Evolutionary conservation across 2,329 filamentous ascomycete genomes (phyloP).

Genomic region (Falciphora oryzae): DNA sequence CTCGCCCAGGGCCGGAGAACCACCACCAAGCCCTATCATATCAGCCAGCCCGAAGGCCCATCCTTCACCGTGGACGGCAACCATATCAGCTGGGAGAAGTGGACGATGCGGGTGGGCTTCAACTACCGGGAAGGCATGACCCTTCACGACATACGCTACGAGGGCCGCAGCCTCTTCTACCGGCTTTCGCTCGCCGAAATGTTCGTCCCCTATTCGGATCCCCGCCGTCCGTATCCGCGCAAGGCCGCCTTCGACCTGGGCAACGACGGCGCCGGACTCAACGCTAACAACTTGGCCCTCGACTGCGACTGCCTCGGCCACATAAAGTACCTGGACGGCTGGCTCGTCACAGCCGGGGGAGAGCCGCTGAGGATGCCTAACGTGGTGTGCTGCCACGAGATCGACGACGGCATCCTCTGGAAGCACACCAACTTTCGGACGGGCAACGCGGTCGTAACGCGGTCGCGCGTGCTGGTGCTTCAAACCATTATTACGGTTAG

Average conservation of each 20-base stretch:
- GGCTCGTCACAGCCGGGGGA: constrained; percentile 48
- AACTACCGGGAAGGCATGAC: constrained; percentile 66
- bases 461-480: constrained; percentile 57
- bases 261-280: constrained; percentile 60
- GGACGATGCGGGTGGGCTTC: constrained; percentile 64
- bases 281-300: constrained; percentile 61
- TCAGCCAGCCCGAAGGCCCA: constrained; percentile 15
- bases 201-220: constrained; percentile 63
- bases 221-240: constrained; percentile 57
- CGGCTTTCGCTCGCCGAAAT: constrained; percentile 64
- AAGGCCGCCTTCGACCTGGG: constrained; percentile 71
- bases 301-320: constrained; percentile 67
- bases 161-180: constrained; percentile 59
- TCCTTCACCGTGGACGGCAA: constrained; percentile 45
- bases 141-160: constrained; percentile 64
- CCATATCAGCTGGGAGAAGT: constrained; percentile 58
- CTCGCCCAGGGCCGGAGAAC: constrained; percentile 31
- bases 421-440: constrained; percentile 69
- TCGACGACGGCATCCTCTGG: constrained; percentile 65
- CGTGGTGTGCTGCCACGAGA: constrained; percentile 63
- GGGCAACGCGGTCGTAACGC: constrained; percentile 51
- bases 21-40: constrained; percentile 48
- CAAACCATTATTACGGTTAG: constrained; percentile 64
- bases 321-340: constrained; percentile 57
- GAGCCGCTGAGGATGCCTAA: constrained; percentile 39